Base-by-base conservation (phyloP, 352 stramenopile genomes). In the Phytopythium ostracodes region DNA sequence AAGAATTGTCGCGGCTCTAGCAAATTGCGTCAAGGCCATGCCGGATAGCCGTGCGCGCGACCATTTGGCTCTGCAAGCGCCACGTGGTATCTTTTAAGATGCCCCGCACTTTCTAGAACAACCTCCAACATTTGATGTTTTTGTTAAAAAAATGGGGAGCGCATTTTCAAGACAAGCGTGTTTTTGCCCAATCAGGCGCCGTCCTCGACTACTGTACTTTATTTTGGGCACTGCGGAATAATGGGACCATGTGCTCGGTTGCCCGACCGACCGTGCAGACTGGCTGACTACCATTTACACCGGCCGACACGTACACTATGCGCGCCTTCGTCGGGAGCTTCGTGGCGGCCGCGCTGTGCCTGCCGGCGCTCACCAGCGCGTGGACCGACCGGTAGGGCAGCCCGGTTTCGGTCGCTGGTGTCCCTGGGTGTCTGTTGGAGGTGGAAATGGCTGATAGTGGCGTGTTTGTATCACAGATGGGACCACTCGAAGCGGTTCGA, bases 401-500 rank as follows among this genome's bases (percentile, higher is more conserved):
- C 18, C 53, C 31, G 31, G 2, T 33, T 24, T 12, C 12, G 12
- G 22, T 49, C 12, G 2, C 20, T 20, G 4, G 7, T 20, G 10
- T 22, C 6, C 61, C 1, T 25, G 7, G 27, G 24, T 18, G 10
- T 17, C 29, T 40, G 3, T 1, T 27, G 33, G 10, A 4, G 5
- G n/a, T 22, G 52, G 4, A 20, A 25, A 14, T 5, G 8, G 47
- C 47, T 54, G 4, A 54, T 18, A 36, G 4, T 24, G 20, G 7
- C 15, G 7, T 20, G 50, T 17, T 31, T 27, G 18, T 11, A 22
- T 14, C 4, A 4, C 29, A 91, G 85, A 52, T 94, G 85, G 85
- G 77, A 92, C 63, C 76, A 89, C 63, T 87, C 81, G n/a, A 91
- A 91, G 73, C 75, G 75, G 38, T 94, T 94, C 63, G 76, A 78